Percentiles rank a stretch among this genome's conserved stretches.
These are phyloP conservation scores for Mycena rebaudengoi DNA, from an alignment of 768 basidiomycete species.

Conservation along the genomic window DNA sequence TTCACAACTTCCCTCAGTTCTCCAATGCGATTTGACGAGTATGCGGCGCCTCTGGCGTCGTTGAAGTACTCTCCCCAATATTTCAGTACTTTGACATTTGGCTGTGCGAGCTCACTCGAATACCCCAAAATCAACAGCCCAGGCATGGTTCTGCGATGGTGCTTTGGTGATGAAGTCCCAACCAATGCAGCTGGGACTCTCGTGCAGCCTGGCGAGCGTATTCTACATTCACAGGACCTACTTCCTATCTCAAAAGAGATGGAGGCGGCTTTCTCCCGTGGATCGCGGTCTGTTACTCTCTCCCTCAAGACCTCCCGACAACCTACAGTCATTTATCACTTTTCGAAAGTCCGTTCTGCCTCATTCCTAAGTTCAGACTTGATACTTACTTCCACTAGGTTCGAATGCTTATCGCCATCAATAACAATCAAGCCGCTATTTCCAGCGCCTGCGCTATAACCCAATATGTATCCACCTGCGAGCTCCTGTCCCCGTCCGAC, in stretches of 20 bases:
- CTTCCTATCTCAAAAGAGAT: background rate
- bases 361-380: background rate
- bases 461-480: background rate
- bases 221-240: background rate
- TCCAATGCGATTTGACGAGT: background rate
- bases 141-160: constrained; percentile 1
- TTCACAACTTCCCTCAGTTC: background rate
- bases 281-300: background rate
- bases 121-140: background rate
- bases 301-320: background rate
- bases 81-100: constrained; percentile 1
- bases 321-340: background rate
- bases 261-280: background rate
- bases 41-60: background rate
- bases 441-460: background rate
- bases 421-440: background rate
- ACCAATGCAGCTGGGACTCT: background rate
- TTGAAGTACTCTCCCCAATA: constrained; percentile 1
- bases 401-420: constrained; percentile 1
- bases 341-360: background rate
- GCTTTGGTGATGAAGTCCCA: background rate
- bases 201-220: constrained; percentile 3
- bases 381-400: background rate
- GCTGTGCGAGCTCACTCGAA: background rate
- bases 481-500: background rate